Evolutionary conservation across 805 yeast species (phyloP).

Genomic region (Candida yuanshanica): DNA sequence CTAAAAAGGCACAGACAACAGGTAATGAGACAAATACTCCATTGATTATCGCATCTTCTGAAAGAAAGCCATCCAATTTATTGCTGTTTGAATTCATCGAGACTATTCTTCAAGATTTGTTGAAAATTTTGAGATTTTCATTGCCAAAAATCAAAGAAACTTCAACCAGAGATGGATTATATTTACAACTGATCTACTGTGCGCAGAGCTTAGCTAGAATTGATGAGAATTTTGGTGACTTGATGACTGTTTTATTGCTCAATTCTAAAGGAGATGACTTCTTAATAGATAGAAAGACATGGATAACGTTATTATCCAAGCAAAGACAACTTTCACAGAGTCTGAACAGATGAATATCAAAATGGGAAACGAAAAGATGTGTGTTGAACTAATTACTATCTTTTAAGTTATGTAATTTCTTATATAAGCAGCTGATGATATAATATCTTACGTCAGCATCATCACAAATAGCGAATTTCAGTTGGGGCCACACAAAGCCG

Average conservation of each 20-base stretch:
- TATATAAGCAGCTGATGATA: no score
- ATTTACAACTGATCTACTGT: constrained; percentile 81
- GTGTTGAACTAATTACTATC: no score
- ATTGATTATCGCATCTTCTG: constrained; percentile 6
- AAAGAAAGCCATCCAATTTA: constrained; percentile 17
- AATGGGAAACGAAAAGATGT: no score
- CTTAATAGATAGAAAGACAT: constrained; percentile 32
- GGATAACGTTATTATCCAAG: constrained; percentile 26
- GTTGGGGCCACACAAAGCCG: no score
- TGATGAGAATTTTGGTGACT: constrained; percentile 62
- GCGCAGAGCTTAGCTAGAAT: constrained; percentile 77
- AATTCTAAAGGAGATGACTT: constrained; percentile 11
- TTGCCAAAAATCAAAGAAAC: constrained; percentile 31
- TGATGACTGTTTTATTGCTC: constrained; percentile 38
- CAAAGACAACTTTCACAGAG: neutral
- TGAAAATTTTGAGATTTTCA: constrained; percentile 26
- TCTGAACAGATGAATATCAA: neutral
- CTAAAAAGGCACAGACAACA: no score
- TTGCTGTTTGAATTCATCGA: constrained; percentile 34
- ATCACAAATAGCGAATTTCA: no score
- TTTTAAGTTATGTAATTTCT: no score
- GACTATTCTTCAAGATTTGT: constrained; percentile 28
- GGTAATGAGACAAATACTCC: no score
- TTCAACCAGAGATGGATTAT: constrained; percentile 54
- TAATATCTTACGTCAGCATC: no score